phyloP scores from a whole-genome alignment of 208 protist genomes.

The Zelonia costaricensis region DNA sequence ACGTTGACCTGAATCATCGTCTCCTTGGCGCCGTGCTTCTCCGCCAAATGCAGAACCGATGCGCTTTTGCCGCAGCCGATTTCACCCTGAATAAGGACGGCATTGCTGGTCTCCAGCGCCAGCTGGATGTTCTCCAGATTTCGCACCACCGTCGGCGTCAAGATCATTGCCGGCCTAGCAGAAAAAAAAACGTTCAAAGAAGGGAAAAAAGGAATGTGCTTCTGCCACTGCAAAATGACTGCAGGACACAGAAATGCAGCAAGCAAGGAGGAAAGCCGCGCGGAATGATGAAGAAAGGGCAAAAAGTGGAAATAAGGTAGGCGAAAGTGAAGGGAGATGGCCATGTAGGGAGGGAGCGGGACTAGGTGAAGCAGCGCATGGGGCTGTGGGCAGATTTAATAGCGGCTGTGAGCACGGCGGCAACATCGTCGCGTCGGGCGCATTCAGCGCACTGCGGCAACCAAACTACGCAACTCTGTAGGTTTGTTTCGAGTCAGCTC shows the following conservation, averaged over 20 bases:
- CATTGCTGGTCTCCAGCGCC: slow-evolving; percentile 63
- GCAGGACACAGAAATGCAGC: too few species aligned
- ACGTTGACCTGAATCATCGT: slow-evolving; percentile 92
- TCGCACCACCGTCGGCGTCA: slow-evolving; percentile 58
- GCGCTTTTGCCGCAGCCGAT: slow-evolving; percentile 88
- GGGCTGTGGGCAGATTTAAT: too few species aligned
- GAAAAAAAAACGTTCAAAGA: neutral
- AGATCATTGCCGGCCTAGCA: slow-evolving; percentile 36
- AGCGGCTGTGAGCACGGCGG: too few species aligned
- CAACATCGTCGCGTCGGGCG: too few species aligned
- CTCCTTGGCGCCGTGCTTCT: slow-evolving; percentile 52
- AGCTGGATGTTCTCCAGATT: slow-evolving; percentile 75
- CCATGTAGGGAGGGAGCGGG: too few species aligned
- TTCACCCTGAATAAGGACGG: slow-evolving; percentile 85
- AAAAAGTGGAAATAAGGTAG: too few species aligned
- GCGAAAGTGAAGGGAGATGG: too few species aligned
- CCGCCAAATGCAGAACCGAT: slow-evolving; percentile 60
- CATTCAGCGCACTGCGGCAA: too few species aligned
- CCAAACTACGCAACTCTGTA: too few species aligned
- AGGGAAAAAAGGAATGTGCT: neutral
- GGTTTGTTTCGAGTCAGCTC: too few species aligned
- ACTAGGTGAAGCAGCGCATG: too few species aligned
- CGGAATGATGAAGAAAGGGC: neutral
- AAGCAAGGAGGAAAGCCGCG: too few species aligned
- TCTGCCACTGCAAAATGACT: neutral